These are phyloP conservation scores for Jackrogersella multiformis DNA, from an alignment of 495 filamentous ascomycete genomes.

Conservation along the genomic window DNA sequence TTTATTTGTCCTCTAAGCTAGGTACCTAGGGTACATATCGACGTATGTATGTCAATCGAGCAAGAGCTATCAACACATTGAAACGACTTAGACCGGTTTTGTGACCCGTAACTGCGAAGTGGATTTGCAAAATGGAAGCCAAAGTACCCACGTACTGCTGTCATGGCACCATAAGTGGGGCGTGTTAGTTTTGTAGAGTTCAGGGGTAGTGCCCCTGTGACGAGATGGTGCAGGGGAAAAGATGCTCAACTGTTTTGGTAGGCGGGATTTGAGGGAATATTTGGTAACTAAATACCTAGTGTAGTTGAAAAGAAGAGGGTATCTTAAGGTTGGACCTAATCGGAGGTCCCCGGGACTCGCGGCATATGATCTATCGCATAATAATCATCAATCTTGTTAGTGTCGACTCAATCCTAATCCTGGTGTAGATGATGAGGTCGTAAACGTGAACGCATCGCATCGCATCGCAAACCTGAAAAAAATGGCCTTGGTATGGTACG, in stretches of 20 bases:
- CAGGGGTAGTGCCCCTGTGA: neutral
- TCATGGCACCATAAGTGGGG: neutral
- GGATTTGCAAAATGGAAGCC: neutral
- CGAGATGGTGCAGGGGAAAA: neutral
- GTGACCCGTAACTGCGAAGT: neutral
- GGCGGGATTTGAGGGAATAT: neutral
- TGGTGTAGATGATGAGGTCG: neutral
- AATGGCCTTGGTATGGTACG: neutral
- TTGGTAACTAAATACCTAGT: too few relatives aligned
- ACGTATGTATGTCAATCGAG: neutral
- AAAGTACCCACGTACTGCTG: too few relatives aligned
- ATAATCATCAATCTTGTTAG: neutral
- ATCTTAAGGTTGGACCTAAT: neutral
- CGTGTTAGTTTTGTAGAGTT: neutral
- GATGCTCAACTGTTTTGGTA: neutral
- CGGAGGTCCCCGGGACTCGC: neutral
- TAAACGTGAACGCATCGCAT: too few relatives aligned
- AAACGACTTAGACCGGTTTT: neutral
- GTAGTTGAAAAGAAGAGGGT: neutral
- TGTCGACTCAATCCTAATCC: neutral
- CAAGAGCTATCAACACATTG: neutral
- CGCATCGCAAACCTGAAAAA: neutral
- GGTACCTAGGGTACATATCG: neutral
- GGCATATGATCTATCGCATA: neutral
- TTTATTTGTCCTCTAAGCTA: neutral